Evolutionary conservation across 768 basidiomycete species (phyloP).

Genomic region (Lactifluus echinatus): DNA sequence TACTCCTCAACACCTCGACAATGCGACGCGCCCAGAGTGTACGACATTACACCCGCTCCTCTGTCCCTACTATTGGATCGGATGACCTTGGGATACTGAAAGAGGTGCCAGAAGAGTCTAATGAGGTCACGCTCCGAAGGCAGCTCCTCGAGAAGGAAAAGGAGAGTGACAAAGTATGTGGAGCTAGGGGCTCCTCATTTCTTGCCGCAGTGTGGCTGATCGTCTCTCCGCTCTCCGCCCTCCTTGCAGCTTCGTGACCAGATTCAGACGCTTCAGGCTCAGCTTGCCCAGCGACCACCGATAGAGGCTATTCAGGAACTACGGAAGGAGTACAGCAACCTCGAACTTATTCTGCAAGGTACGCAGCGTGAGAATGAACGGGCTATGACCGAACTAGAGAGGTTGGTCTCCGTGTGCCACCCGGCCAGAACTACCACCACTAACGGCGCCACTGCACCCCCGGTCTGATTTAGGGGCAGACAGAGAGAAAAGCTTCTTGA

Average conservation of each 20-base stretch:
- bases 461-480: slow-evolving; percentile 35
- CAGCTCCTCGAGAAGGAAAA: slow-evolving; percentile 20
- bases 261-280: slow-evolving; percentile 53
- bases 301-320: slow-evolving; percentile 56
- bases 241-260: slow-evolving; percentile 51
- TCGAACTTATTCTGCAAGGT: slow-evolving; percentile 68
- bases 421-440: background rate
- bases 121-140: slow-evolving; percentile 14
- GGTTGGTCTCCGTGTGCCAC: slow-evolving; percentile 34
- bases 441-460: background rate
- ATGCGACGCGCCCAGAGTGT: slow-evolving; percentile 20
- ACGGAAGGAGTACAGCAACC: slow-evolving; percentile 63
- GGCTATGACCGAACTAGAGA: slow-evolving; percentile 73
- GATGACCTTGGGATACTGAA: slow-evolving; percentile 19
- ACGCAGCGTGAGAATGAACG: slow-evolving; percentile 82
- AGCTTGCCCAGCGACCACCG: slow-evolving; percentile 60
- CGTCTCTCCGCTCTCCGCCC: background rate
- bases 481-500: slow-evolving; percentile 73
- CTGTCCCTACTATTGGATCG: slow-evolving; percentile 3
- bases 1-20: background rate
- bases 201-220: background rate
- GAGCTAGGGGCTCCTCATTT: background rate
- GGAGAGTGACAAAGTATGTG: slow-evolving; percentile 18
- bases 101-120: slow-evolving; percentile 14
- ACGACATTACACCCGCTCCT: slow-evolving; percentile 14